Evolutionary conservation across 2,329 filamentous ascomycete genomes (phyloP), one percentile per base, ranked within the genome.

Genomic region (Pseudogymnoascus sp.): DNA sequence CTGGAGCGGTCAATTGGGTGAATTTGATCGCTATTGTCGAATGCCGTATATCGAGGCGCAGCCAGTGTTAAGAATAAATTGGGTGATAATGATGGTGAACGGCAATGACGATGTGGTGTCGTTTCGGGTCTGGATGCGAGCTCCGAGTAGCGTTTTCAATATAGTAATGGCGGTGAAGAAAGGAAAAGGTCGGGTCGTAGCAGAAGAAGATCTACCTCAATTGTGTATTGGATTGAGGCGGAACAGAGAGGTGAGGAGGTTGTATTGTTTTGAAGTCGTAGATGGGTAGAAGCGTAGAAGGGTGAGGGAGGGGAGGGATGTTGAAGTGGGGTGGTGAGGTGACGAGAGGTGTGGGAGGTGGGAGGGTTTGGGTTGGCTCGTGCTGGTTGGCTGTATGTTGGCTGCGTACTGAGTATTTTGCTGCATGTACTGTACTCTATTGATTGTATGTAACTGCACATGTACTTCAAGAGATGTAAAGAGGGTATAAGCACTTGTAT

Each of bases 281-380:
- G 23, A 28, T 8, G 25, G 7, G 49, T 55, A 11, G 28, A 16
- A n/a, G 28, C 9, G 49, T 55, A 33, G 28, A 22, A 55, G 28
- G n/a, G 49, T 55, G 35, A 55, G 49, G 35, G 49, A 55, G 49
- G 28, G 49, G 49, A 55, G 49, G 49, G 49, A 55, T 55, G 49
- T 22, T 55, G 28, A 55, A 55, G 49, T 55, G 49, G 49, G 49
- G 49, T 55, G 49, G 49, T 33, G 49, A 55, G 49, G 49, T 55
- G 28, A 55, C 49, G 49, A 55, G 49, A 55, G 28, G 49, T 55
- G 49, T 55, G 49, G 49, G 49, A 55, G 49, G 49, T 55, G 49
- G 49, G 49, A 55, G 49, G 49, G 49, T 55, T 55, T 55, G 49
- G 49, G 49, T 55, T 55, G 49, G 49, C 28, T 55, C 49, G 49